Base-by-base conservation (phyloP, 495 filamentous ascomycete species). In the Cercophora scortea region DNA sequence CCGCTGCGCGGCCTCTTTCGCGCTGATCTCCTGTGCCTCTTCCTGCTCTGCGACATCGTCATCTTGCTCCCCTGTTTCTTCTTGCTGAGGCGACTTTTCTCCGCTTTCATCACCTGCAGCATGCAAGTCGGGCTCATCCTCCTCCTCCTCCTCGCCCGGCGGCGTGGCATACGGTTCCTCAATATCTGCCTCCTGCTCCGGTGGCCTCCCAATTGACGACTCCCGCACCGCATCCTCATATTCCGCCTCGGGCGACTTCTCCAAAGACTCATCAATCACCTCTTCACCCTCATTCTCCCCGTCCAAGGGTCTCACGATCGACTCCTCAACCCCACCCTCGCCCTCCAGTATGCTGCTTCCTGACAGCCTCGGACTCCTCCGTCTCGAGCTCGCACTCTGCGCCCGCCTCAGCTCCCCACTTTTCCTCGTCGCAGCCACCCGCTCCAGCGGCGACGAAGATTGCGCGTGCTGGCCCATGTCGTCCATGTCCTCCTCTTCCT, bases 401-500 rank as follows among this genome's bases (percentile, higher is more conserved):
- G 15, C 18, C 32, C 35, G 36, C 36, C n/a, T 15, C 36, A 41
- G 33, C 38, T 43, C 51, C 5, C 11, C 47, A 16, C 49, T 54
- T 49, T 33, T 54, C 47, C 64, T 68, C n/a, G 52, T 52, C 39
- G 63, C 65, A 18, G 60, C 56, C 44, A 60, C 55, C 40, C 68
- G 60, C 58, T 63, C 67, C 41, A 72, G 50, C 6, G 73, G 73
- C 17, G 73, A 76, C 15, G 73, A 76, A 16, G 60, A 55, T 35
- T 56, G 60, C 15, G 56, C 42, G 13, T 54, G 50, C 47, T 25
- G 25, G 25, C 25, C 48, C 15, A 18, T 17, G 38, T 43, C 52
- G 0, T 36, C 35, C 11, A 47, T 56, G 2, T 53, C 56, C 1
- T 54, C 58, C 18, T 58, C n/a, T 11, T 64, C 63, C 19, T 59